Conservation (phyloP, 345 rosid genomes). For the Linum usitatissimum region DNA sequence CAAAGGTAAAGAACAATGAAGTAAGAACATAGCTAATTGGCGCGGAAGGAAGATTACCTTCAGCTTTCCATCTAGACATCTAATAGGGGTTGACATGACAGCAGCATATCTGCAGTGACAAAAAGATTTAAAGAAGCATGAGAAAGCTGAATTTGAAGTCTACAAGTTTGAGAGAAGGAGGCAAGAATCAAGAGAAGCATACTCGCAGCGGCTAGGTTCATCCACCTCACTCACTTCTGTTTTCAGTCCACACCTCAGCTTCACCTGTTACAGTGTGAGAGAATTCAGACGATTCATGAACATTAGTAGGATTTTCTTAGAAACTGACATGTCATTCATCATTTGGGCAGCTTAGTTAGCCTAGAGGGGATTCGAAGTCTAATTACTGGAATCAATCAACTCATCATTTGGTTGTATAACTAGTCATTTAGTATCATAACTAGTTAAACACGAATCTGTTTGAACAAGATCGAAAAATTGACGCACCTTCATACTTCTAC, state of each 20-base stretch:
- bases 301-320: too few species aligned
- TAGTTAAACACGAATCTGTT: neutral
- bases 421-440: too few species aligned
- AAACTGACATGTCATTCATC: too few species aligned
- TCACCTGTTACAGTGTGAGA: slow-evolving; percentile 37
- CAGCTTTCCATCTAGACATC: slow-evolving; percentile 64
- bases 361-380: too few species aligned
- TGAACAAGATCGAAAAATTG: neutral
- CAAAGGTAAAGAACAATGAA: neutral
- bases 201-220: slow-evolving; percentile 99
- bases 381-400: too few species aligned
- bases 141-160: neutral
- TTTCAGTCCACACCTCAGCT: slow-evolving; percentile 74
- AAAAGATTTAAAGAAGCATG: neutral
- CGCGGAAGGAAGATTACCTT: slow-evolving; percentile 30
- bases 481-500: slow-evolving; percentile 73
- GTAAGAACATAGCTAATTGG: neutral
- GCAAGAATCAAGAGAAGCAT: slow-evolving; percentile 11
- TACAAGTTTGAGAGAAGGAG: neutral
- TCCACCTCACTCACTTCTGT: slow-evolving; percentile 72
- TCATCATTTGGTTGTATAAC: too few species aligned
- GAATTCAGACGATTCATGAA: too few species aligned
- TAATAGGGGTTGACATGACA: slow-evolving; percentile 55
- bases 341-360: too few species aligned
- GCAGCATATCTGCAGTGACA: slow-evolving; percentile 56